Percentiles rank a stretch among this genome's conserved stretches.
phyloP scores from a whole-genome alignment of 2,329 filamentous ascomycete genomes.

The Fusarium acutatum region DNA sequence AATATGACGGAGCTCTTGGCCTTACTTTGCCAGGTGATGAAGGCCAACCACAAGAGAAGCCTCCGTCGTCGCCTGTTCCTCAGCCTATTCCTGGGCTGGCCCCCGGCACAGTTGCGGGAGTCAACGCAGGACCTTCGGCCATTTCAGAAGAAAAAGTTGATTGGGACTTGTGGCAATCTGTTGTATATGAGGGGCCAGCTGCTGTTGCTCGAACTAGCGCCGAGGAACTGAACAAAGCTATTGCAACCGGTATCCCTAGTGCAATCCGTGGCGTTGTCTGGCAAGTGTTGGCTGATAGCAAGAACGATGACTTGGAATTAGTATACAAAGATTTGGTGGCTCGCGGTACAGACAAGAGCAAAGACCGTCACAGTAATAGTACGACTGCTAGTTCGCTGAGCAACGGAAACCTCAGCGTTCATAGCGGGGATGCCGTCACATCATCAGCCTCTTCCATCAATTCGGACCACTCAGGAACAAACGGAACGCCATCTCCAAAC shows the following conservation, averaged over 20 bases:
- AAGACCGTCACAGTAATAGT: slow-evolving; percentile 66
- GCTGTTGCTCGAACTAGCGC: slow-evolving; percentile 88
- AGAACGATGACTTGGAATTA: slow-evolving; percentile 86
- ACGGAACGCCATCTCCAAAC: slow-evolving; percentile 65
- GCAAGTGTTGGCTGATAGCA: slow-evolving; percentile 96
- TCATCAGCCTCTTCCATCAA: slow-evolving; percentile 88
- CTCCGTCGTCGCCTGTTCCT: slow-evolving; percentile 62
- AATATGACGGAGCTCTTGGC: slow-evolving; percentile 45
- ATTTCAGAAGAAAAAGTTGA: slow-evolving; percentile 82
- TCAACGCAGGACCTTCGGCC: slow-evolving; percentile 77
- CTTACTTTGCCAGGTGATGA: slow-evolving; percentile 40
- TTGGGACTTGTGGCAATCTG: slow-evolving; percentile 97
- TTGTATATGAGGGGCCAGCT: slow-evolving; percentile 92
- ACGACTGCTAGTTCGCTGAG: slow-evolving; percentile 61
- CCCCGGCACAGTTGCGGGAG: slow-evolving; percentile 85
- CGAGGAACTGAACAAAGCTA: slow-evolving; percentile 88
- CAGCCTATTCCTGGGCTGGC: slow-evolving; percentile 75
- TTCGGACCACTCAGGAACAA: slow-evolving; percentile 75
- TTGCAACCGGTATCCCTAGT: slow-evolving; percentile 91
- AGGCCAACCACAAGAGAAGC: slow-evolving; percentile 41
- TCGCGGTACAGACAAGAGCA: slow-evolving; percentile 83
- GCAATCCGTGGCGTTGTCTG: slow-evolving; percentile 98
- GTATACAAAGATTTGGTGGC: slow-evolving; percentile 85
- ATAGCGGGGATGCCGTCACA: slow-evolving; percentile 69
- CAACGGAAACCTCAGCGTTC: slow-evolving; percentile 64